A percentile compares a stretch with the other conserved stretches of the same genome.
phyloP scores from a whole-genome alignment of 2,329 filamentous ascomycete species.

The Penicillium fuscoglaucum region DNA sequence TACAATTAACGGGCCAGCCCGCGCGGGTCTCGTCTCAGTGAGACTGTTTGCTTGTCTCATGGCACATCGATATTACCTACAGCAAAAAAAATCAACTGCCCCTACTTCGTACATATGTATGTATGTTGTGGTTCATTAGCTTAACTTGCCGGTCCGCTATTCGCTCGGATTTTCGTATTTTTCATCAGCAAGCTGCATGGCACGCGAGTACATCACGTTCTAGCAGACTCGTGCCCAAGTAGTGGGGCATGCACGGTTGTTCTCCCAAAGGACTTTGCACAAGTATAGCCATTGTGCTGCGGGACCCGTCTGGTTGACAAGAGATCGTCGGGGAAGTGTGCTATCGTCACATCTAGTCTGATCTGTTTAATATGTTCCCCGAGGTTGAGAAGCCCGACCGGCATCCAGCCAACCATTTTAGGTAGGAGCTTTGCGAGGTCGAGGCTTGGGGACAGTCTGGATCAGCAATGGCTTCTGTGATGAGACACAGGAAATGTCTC shows the following conservation, averaged over 20 bases:
- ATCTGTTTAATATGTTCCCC: neutral
- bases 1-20: constrained; percentile 5
- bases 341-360: neutral
- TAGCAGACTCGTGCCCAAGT: constrained; percentile 12
- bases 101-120: neutral
- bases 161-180: neutral
- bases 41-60: constrained; percentile 17
- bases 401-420: neutral
- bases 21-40: neutral
- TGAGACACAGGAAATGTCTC: neutral
- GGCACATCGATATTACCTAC: neutral
- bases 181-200: constrained; percentile 5
- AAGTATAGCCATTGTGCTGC: constrained; percentile 9
- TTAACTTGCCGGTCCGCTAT: neutral
- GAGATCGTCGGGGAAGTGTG: neutral
- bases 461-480: neutral
- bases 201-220: constrained; percentile 7
- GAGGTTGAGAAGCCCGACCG: neutral
- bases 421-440: neutral
- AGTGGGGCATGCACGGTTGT: constrained; percentile 15
- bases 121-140: neutral
- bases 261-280: constrained; percentile 7
- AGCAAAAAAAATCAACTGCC: neutral
- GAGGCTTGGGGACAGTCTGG: neutral
- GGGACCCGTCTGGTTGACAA: neutral